Evolutionary conservation across 352 stramenopile genomes (phyloP).

Genomic region (Blastocystis sp.): DNA sequence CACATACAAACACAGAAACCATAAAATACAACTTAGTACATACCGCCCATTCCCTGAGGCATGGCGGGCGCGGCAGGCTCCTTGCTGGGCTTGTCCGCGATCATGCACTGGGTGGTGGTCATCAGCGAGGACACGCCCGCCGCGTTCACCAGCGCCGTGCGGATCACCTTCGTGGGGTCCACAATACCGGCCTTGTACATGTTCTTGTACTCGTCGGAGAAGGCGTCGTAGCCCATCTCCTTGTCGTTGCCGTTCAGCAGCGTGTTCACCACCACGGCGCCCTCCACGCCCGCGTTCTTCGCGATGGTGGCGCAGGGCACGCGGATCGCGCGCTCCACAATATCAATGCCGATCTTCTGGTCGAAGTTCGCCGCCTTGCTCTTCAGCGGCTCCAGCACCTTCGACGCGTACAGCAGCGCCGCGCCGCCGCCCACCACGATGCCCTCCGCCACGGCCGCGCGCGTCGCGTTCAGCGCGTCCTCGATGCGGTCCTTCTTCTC

Average conservation of each 20-base stretch:
- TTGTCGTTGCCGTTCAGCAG: conserved; percentile 90
- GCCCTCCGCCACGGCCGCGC: conserved; percentile 94
- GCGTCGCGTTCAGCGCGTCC: conserved; percentile 98
- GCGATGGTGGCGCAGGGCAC: conserved; percentile 92
- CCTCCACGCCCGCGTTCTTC: conserved; percentile 95
- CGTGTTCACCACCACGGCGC: conserved; percentile 95
- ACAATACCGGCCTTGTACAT: conserved; percentile 95
- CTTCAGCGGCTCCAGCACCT: conserved; percentile 80
- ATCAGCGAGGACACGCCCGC: conserved; percentile 96
- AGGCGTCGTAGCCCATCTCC: conserved; percentile 93
- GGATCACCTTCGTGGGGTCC: conserved; percentile 90
- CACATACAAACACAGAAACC: conserved; percentile 9
- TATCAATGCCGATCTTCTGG: conserved; percentile 70
- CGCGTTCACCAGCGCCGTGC: conserved; percentile 94
- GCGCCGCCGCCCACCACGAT: conserved; percentile 97
- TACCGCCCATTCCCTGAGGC: conserved; percentile 69
- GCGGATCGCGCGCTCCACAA: conserved; percentile 82
- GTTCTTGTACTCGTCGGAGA: conserved; percentile 92
- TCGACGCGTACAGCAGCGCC: conserved; percentile 91
- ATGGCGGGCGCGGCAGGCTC: conserved; percentile 59
- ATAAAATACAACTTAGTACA: conserved; percentile 69
- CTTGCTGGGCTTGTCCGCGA: conserved; percentile 48
- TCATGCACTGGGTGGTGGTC: conserved; percentile 90
- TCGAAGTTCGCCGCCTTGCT: conserved; percentile 72
- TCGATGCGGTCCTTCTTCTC: conserved; percentile 99